Evolutionary conservation across 139 green algal genomes (phyloP), one percentile per base, ranked within the genome.

Genomic region (Chlorella vulgaris): DNA sequence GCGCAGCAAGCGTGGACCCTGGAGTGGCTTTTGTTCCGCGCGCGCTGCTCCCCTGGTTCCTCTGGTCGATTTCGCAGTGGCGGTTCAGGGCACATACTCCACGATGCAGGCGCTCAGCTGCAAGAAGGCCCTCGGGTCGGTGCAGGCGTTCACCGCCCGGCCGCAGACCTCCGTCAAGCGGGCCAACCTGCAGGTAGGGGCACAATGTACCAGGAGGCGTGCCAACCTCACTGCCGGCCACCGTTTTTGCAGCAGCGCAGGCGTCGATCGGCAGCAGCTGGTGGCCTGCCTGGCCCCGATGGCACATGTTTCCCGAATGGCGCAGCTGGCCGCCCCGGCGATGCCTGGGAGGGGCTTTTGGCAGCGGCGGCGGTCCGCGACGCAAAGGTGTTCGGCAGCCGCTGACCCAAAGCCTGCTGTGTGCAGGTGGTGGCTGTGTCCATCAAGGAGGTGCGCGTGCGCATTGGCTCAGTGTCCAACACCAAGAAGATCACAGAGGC

Each of bases 401-500:
- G 47, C 47, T 58, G 13, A 58, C 47, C 47, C n/a, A n/a, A n/a
- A 58, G 15, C 47, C 47, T 58, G 47, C 47, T 58, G 47, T 15
- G 47, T 58, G 70, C 89, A 91, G 88, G 85, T 90, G 35, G 60
- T 80, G 43, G 79, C 67, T n/a, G 91, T 89, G 40, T 86, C 88
- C 78, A 79, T 96, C 38, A 99, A 98, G 93, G 96, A 97, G 74
- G 83, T 98, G 58, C 92, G 94, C 65, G 93, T 96, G 83, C 95
- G 97, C 86, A 99, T 99, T 80, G 88, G 81, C 29, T 98, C 95
- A 8, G 95, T 99, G 21, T 98, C 97, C 86, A 98, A 98, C 91
- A 99, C 97, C 36, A 89, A 97, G 88, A 99, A 99, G 93, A 99
- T 99, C 88, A 99, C 97, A 19, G 95, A 95, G 47, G 94, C 94